Evolutionary conservation across 352 stramenopile genomes (phyloP), one percentile per base, ranked within the genome.

Genomic region (Phytopythium aichiense): DNA sequence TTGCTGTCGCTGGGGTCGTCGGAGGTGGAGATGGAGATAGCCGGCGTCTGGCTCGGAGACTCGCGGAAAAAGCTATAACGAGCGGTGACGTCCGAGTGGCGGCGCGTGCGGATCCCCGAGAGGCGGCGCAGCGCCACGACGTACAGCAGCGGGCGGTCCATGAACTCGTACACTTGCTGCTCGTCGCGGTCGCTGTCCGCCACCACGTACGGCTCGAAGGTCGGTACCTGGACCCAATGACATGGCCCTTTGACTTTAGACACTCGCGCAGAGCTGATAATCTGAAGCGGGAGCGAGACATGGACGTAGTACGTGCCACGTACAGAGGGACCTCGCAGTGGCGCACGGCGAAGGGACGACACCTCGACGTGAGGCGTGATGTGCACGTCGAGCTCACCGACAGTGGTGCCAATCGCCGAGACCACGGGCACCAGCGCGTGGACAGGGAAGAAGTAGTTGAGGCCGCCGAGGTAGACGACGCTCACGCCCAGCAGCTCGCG

Each of bases 371-470:
- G 81, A 23, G 79, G 76, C 3, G 64, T 69, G 63, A 89, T 84
- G 23, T 66, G 64, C 42, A 89, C 61, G 25, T 73, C 65, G 15
- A 89, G 58, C 11, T 68, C 37, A 13, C 73, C 75, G 35, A 76
- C 60, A 11, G 74, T 60, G 4, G 65, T 74, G 51, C 79, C 79
- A 35, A 87, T 76, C 33, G 71, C 75, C 35, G 79, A 87, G 33
- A 89, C 79, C 6, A 89, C 65, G 5, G 77, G 77, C 22, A 69
- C 72, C 18, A n/a, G 58, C 57, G 82, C 73, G 48, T 79, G 54
- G 25, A 85, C 66, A 7, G 58, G 42, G 56, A 87, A 82, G 58
- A 89, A 87, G 68, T 89, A 87, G 71, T 79, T 86, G 60, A 89
- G 75, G 3, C 69, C 69, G 35, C 79, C 79, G 18, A 89, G 65